A percentile compares a stretch with the other conserved stretches of the same genome.
phyloP scores from a whole-genome alignment of 805 yeast genomes.

The Kuraishia capsulata region DNA sequence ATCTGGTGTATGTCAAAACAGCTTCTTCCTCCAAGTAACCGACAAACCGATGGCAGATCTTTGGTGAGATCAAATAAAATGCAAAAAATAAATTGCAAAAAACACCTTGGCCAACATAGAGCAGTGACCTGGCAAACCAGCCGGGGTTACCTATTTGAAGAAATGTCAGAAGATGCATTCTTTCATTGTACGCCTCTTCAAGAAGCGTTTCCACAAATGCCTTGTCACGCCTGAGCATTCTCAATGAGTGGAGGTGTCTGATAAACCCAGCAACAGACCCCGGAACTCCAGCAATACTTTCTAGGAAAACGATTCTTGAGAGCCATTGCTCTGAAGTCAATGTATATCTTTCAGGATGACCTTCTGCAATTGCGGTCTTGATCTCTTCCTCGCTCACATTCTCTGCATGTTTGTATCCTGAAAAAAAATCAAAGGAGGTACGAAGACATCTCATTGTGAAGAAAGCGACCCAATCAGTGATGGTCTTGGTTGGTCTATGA shows the following conservation, averaged over 20 bases:
- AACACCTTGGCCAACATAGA: slow-evolving; percentile 61
- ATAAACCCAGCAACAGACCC: slow-evolving; percentile 70
- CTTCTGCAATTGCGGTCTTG: slow-evolving; percentile 12
- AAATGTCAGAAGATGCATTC: slow-evolving; percentile 69
- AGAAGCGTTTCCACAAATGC: slow-evolving; percentile 69
- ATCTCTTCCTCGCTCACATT: slow-evolving; percentile 21
- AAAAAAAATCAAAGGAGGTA: slow-evolving; percentile 45
- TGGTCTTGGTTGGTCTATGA: slow-evolving; percentile 39
- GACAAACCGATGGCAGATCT: slow-evolving; percentile 64
- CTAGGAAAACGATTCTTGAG: slow-evolving; percentile 52
- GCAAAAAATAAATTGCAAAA: slow-evolving; percentile 60
- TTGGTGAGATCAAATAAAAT: slow-evolving; percentile 48
- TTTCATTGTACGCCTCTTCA: slow-evolving; percentile 72
- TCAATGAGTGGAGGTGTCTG: slow-evolving; percentile 55
- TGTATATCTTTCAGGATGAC: slow-evolving; percentile 26
- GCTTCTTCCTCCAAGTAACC: slow-evolving; percentile 78
- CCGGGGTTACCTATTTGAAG: slow-evolving; percentile 58
- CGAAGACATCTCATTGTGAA: slow-evolving; percentile 35
- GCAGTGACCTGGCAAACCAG: slow-evolving; percentile 40
- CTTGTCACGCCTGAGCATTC: slow-evolving; percentile 55
- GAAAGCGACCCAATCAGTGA: slow-evolving; percentile 45
- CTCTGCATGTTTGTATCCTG: slow-evolving; percentile 56
- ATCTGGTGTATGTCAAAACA: slow-evolving; percentile 56
- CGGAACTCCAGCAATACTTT: slow-evolving; percentile 73
- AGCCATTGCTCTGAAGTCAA: slow-evolving; percentile 63